Percentiles rank a stretch among this genome's conserved stretches.
These are phyloP conservation scores for Trichoderma endophyticum DNA, from an alignment of 2,329 filamentous ascomycete genomes.

Conservation along the genomic window DNA sequence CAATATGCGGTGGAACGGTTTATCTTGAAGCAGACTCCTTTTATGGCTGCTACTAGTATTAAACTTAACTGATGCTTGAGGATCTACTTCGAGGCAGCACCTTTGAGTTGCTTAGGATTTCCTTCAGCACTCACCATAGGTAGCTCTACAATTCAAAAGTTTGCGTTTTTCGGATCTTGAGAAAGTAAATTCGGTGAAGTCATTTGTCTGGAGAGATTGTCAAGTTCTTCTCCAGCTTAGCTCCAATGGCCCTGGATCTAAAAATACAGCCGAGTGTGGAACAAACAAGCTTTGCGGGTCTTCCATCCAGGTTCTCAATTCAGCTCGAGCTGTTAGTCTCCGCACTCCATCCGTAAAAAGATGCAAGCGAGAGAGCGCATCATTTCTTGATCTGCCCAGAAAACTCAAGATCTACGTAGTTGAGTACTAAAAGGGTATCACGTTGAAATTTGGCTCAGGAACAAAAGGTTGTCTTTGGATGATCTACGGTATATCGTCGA, in stretches of 20 bases:
- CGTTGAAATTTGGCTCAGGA: background rate
- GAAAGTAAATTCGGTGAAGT: background rate
- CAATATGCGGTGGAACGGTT: background rate
- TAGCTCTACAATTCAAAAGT: background rate
- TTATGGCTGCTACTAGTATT: background rate
- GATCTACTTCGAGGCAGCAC: background rate
- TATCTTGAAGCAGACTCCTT: background rate
- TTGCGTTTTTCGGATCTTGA: background rate
- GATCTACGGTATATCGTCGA: background rate
- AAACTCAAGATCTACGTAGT: background rate
- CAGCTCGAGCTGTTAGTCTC: background rate
- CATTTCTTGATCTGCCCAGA: background rate
- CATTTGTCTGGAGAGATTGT: background rate
- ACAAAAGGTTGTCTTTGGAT: background rate
- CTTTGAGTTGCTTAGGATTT: background rate
- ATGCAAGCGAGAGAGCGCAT: background rate
- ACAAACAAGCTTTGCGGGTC: background rate
- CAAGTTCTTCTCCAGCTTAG: background rate
- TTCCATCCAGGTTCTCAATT: background rate
- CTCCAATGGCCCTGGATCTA: background rate
- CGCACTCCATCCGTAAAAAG: background rate
- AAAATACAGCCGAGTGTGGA: background rate
- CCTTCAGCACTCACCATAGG: background rate
- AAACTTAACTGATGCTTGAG: background rate
- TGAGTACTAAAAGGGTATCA: background rate